These are phyloP conservation scores for Mucor indicus DNA, from an alignment of 371 early-diverging fungal genomes.

Conservation along the genomic window DNA sequence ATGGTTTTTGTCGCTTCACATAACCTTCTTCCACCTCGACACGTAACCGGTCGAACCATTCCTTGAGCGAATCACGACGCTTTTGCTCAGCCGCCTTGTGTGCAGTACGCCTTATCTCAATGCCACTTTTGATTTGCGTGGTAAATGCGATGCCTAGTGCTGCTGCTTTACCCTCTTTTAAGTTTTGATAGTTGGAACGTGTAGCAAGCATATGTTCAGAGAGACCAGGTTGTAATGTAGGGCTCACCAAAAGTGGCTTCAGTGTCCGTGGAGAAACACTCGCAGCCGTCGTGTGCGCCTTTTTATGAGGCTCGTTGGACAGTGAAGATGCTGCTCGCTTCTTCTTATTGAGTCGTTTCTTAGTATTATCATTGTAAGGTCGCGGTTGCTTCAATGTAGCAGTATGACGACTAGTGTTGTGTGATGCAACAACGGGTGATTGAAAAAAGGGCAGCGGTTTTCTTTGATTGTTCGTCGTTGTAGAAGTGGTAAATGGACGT, in stretches of 20 bases:
- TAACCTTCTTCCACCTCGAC: slow-evolving; percentile 66
- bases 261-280: too few species aligned
- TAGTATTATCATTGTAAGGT: background rate
- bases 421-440: too few species aligned
- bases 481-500: background rate
- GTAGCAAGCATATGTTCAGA: slow-evolving; percentile 62
- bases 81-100: slow-evolving; percentile 95
- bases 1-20: slow-evolving; percentile 29
- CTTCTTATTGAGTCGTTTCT: background rate
- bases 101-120: slow-evolving; percentile 72
- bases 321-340: background rate
- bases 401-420: too few species aligned
- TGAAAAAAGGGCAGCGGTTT: background rate
- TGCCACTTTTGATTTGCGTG: slow-evolving; percentile 65
- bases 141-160: slow-evolving; percentile 70
- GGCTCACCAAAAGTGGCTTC: too few species aligned
- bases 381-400: too few species aligned
- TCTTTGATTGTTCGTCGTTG: too few species aligned
- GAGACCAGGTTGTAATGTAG: slow-evolving; percentile 31
- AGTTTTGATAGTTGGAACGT: slow-evolving; percentile 84
- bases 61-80: slow-evolving; percentile 85
- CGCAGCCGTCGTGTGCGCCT: background rate
- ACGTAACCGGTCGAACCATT: slow-evolving; percentile 77
- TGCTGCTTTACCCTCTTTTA: slow-evolving; percentile 78
- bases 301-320: background rate